Evolutionary conservation across 2,329 filamentous ascomycete genomes (phyloP).

Genomic region (Nigrospora oryzae): DNA sequence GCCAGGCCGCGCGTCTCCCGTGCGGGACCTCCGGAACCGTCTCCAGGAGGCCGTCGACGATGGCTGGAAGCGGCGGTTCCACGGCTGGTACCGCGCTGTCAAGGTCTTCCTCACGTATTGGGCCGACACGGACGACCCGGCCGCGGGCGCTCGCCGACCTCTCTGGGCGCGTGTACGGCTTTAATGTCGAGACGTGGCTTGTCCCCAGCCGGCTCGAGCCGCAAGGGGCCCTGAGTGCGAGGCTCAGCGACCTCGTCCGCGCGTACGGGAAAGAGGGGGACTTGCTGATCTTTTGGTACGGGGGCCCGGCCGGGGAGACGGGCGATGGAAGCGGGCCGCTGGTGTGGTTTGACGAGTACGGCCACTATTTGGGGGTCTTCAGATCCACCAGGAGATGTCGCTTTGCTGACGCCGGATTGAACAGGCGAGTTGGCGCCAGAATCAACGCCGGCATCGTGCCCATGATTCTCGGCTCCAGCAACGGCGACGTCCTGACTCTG

Average conservation of each 20-base stretch:
- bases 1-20: no score
- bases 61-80: background rate
- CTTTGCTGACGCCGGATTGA: background rate
- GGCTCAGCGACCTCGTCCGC: background rate
- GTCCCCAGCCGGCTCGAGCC: background rate
- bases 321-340: background rate
- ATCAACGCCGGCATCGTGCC: slow-evolving; percentile 3
- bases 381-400: no score
- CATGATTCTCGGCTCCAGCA: background rate
- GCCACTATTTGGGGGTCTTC: background rate
- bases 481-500: slow-evolving; percentile 3
- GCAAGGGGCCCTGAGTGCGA: background rate
- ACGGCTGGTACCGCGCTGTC: slow-evolving; percentile 1
- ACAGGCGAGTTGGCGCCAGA: background rate
- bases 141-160: background rate
- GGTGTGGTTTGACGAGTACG: slow-evolving; percentile 3
- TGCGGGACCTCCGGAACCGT: background rate
- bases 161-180: background rate
- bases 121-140: slow-evolving; percentile 1
- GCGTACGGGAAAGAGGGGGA: background rate
- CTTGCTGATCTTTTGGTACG: slow-evolving; percentile 5
- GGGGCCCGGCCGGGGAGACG: background rate
- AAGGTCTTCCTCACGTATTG: slow-evolving; percentile 4
- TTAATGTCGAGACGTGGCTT: slow-evolving; percentile 2
- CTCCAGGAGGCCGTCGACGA: background rate